phyloP scores from a whole-genome alignment of 345 rosid species.

The Syzygium jambos region DNA sequence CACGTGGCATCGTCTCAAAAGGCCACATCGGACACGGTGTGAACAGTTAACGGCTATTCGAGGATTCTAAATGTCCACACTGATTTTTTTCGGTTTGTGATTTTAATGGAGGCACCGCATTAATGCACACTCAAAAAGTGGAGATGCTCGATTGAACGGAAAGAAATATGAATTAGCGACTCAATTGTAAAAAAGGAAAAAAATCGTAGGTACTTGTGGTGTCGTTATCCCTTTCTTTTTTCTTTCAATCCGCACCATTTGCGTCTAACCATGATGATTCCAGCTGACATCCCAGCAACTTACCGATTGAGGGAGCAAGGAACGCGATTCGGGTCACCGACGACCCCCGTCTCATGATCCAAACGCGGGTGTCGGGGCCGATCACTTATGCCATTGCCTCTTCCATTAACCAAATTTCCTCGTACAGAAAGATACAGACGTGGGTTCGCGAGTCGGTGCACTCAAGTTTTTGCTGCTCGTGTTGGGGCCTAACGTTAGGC shows the following conservation, averaged over 20 bases:
- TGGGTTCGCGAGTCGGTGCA: too few species aligned
- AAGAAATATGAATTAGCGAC: not conserved
- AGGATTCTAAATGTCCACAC: not conserved
- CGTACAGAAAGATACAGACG: too few species aligned
- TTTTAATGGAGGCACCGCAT: not conserved
- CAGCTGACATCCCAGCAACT: not conserved
- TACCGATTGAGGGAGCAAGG: not conserved
- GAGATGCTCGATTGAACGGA: not conserved
- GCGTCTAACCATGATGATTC: not conserved
- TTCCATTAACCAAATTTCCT: not conserved
- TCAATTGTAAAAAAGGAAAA: not conserved
- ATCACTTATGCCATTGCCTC: not conserved
- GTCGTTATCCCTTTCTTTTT: too few species aligned
- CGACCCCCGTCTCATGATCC: not conserved
- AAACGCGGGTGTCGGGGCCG: not conserved
- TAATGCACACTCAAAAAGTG: not conserved
- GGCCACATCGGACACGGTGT: not conserved
- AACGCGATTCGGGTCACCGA: not conserved
- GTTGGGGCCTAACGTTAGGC: too few species aligned
- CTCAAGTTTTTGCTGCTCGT: not conserved
- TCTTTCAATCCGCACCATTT: not conserved
- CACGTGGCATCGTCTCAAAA: fast-evolving
- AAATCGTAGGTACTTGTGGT: not conserved
- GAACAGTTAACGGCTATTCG: not conserved
- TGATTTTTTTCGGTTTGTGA: not conserved